Evolutionary conservation across 2,329 filamentous ascomycete species (phyloP), one percentile per base, ranked within the genome.

Genomic region (Diaporthe sp.): DNA sequence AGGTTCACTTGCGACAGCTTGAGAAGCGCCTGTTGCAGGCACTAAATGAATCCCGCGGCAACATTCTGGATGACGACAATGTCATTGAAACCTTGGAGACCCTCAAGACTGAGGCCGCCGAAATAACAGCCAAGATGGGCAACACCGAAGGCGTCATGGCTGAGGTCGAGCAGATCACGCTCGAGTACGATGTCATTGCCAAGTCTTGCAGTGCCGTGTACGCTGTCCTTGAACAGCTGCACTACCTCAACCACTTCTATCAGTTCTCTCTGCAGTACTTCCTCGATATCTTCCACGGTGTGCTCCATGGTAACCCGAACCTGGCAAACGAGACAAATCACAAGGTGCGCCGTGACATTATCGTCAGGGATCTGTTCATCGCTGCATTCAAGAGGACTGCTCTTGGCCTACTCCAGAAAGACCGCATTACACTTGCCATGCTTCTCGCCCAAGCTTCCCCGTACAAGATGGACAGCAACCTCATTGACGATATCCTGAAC

Each of bases 251-350:
- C 83, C 97, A 98, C 87, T 98, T 98, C 85, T 99, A 99, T 84
- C 97, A 98, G 82, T 99, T 99, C 88, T 99, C 97, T 50, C 89
- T 99, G 75, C 96, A 98, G 83, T 99, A 98, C 85, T 99, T 99
- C 85, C 90, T 98, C 72, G 94, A 98, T 82, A 99, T 99, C 79
- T 99, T 99, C 90, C 94, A 97, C 81, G 92, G 93, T 8, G 97
- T 99, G 10, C 89, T 99, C 51, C 93, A 93, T 78, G 90, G 91
- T 74, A 97, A 97, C 83, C 92, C 93, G 80, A 92, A 91, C 75
- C 87, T 97, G 69, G 89, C 90, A 27, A 88, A 87, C 74, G 92
- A 93, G 82, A 92, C 90, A 42, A 93, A 97, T 77, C 91, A 97
- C 84, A 92, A 94, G 77, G 88, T 88, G 19, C 94, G 97, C 47